Conservation (phyloP, 306 rosid species). For the Fragaria ananassa region DNA sequence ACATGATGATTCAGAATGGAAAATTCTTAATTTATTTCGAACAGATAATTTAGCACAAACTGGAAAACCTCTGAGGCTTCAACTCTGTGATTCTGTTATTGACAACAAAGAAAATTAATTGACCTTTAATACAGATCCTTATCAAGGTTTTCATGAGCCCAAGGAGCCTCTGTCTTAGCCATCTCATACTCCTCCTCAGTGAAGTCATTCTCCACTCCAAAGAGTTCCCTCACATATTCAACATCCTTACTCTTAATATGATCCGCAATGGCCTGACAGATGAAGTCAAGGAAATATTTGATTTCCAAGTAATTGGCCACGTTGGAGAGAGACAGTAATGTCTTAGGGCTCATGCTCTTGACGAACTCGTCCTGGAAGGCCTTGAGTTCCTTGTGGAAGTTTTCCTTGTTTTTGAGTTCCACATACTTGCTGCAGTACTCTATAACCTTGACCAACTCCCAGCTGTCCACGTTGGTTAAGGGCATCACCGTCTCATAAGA, state of each 20-base stretch:
- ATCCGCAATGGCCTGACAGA: not conserved
- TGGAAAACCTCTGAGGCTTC: not conserved
- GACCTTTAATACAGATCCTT: not conserved
- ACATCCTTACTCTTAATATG: not conserved
- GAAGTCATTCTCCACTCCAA: not conserved
- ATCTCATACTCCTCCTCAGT: not conserved
- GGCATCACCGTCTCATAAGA: not conserved
- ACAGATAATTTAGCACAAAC: no score
- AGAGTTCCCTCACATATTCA: not conserved
- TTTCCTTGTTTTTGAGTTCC: not conserved
- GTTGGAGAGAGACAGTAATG: not conserved
- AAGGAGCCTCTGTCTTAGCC: not conserved
- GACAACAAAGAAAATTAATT: not conserved
- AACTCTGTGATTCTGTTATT: not conserved
- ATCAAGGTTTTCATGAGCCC: not conserved
- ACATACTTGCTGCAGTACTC: not conserved
- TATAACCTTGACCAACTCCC: not conserved
- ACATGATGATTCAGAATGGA: no score
- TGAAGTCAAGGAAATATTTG: not conserved
- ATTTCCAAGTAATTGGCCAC: not conserved
- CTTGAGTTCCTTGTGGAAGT: not conserved
- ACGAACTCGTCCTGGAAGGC: not conserved
- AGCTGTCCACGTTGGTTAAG: not conserved
- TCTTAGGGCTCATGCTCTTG: not conserved
- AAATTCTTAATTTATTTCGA: no score